Conservation (phyloP, 2,329 filamentous ascomycete species). For the Chrysoporthe austroafricana region DNA sequence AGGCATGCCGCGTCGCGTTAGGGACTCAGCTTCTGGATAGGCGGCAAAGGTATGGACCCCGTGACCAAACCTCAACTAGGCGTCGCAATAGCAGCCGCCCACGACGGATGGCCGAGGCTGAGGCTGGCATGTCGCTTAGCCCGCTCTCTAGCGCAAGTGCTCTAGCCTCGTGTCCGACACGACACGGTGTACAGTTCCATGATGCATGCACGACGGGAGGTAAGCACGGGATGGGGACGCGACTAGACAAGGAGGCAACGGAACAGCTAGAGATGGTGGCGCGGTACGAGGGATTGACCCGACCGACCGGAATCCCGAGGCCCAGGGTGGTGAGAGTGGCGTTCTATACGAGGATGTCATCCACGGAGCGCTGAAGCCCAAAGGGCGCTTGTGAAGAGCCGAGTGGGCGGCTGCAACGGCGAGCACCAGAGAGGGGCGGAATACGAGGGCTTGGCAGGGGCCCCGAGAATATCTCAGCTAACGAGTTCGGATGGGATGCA, state of each 20-base stretch:
- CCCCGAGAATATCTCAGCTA: neutral
- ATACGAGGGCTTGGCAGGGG: conserved; percentile 6
- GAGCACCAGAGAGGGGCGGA: neutral
- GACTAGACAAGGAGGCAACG: neutral
- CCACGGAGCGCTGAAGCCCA: neutral
- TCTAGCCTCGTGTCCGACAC: too few species aligned
- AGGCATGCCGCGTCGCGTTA: too few species aligned
- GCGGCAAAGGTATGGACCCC: too few species aligned
- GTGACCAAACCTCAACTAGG: too few species aligned
- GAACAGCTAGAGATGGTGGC: neutral
- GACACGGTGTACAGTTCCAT: too few species aligned
- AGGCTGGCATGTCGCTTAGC: too few species aligned
- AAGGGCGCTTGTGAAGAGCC: neutral
- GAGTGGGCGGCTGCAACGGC: neutral
- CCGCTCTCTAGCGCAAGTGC: too few species aligned
- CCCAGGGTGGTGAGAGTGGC: neutral
- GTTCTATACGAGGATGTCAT: conserved; percentile 4
- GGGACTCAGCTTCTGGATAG: too few species aligned
- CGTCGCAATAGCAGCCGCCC: too few species aligned
- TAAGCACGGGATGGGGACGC: neutral
- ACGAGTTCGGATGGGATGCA: neutral
- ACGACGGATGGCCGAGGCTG: too few species aligned
- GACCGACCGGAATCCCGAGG: conserved; percentile 10
- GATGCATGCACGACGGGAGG: too few species aligned
- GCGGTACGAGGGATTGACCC: conserved; percentile 8